Percentiles rank a stretch among this genome's conserved stretches.
Conservation (phyloP, 2,329 filamentous ascomycete species). For the Cryphonectria nitschkei region DNA sequence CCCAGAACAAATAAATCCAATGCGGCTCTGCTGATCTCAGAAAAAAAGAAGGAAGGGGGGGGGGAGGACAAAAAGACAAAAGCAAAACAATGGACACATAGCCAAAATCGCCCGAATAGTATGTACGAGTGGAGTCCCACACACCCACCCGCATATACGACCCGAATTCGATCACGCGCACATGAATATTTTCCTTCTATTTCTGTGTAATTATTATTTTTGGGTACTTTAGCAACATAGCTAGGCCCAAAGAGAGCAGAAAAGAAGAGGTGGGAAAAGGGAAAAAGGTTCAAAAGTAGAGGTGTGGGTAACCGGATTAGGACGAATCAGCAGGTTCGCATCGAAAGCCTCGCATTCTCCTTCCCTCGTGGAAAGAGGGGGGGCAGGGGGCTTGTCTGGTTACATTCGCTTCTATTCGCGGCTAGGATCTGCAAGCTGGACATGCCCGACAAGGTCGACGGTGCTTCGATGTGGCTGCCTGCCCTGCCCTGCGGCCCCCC, state of each 20-base stretch:
- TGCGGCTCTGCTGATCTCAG: neutral
- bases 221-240: too few species aligned
- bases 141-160: neutral
- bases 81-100: neutral
- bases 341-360: neutral
- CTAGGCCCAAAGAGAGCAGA: neutral
- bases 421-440: neutral
- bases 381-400: neutral
- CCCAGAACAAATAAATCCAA: neutral
- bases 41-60: too few species aligned
- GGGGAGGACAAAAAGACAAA: neutral
- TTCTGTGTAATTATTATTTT: neutral
- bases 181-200: neutral
- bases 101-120: neutral
- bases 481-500: neutral
- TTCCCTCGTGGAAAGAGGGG: neutral
- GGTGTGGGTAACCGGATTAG: neutral
- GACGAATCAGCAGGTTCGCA: neutral
- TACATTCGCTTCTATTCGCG: neutral
- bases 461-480: constrained; percentile 4
- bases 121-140: neutral
- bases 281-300: neutral
- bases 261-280: neutral
- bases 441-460: neutral
- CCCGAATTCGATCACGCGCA: neutral